These are phyloP conservation scores for Saturnispora bothae DNA, from an alignment of 805 yeast species.

Conservation along the genomic window DNA sequence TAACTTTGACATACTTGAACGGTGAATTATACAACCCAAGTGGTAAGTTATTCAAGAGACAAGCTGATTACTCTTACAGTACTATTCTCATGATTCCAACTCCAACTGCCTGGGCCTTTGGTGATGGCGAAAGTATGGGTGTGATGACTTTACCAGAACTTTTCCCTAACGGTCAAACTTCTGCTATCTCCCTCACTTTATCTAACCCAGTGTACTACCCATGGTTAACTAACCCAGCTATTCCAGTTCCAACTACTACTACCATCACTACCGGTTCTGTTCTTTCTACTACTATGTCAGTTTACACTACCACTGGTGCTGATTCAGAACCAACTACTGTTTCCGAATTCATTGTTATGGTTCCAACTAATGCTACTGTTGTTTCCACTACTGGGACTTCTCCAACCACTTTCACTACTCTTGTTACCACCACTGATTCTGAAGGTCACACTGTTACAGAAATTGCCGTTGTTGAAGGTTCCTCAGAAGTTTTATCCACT, in stretches of 20 bases:
- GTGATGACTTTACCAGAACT: background rate
- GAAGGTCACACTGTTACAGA: background rate
- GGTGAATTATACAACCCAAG: background rate
- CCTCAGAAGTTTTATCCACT: background rate
- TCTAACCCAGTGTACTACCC: background rate
- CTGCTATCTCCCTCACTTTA: background rate
- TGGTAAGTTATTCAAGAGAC: constrained; percentile 1
- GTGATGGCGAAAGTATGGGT: background rate
- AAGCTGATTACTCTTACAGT: background rate
- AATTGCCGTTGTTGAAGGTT: background rate
- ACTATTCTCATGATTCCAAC: constrained; percentile 3
- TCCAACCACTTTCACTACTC: background rate
- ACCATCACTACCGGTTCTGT: background rate
- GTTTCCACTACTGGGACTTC: background rate
- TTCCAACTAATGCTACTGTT: background rate
- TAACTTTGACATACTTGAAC: background rate
- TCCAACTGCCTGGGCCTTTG: background rate
- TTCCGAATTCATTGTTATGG: background rate
- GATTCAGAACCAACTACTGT: background rate
- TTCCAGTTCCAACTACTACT: background rate
- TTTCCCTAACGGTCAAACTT: background rate
- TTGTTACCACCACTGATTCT: background rate
- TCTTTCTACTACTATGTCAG: background rate
- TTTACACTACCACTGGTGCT: background rate
- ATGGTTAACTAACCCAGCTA: background rate